These are phyloP conservation scores for Saturnispora serradocipensis DNA, from an alignment of 805 yeast species.

Conservation along the genomic window DNA sequence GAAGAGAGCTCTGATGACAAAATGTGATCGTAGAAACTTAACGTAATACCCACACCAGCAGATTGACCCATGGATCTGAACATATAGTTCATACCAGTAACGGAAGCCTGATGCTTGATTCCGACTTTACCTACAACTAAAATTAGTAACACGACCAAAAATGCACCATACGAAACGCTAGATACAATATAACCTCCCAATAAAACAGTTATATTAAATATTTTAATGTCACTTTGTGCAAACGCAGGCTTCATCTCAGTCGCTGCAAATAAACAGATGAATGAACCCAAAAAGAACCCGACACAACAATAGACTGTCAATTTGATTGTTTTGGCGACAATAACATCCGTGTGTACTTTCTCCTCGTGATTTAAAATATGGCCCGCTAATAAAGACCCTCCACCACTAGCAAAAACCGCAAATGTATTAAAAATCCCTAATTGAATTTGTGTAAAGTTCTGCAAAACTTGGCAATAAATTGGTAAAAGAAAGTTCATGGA, in stretches of 20 bases:
- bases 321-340: slow-evolving; percentile 18
- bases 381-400: slow-evolving; percentile 34
- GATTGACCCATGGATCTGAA: slow-evolving; percentile 43
- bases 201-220: slow-evolving; percentile 14
- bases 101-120: slow-evolving; percentile 36
- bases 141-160: slow-evolving; percentile 31
- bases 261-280: slow-evolving; percentile 14
- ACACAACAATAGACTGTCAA: slow-evolving; percentile 19
- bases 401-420: slow-evolving; percentile 31
- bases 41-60: slow-evolving; percentile 35
- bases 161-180: slow-evolving; percentile 35
- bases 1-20: slow-evolving; percentile 25
- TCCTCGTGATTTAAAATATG: slow-evolving; percentile 23
- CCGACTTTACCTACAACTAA: slow-evolving; percentile 38
- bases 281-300: slow-evolving; percentile 17
- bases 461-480: slow-evolving; percentile 35
- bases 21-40: slow-evolving; percentile 30
- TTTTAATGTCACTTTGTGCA: slow-evolving; percentile 11
- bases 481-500: slow-evolving; percentile 31
- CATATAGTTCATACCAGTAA: slow-evolving; percentile 40
- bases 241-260: slow-evolving; percentile 20
- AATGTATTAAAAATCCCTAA: slow-evolving; percentile 34
- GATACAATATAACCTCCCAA: slow-evolving; percentile 23
- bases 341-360: slow-evolving; percentile 10
- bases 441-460: slow-evolving; percentile 29